These are phyloP conservation scores for Curvularia verruculosa DNA, from an alignment of 2,329 filamentous ascomycete species.

Conservation along the genomic window DNA sequence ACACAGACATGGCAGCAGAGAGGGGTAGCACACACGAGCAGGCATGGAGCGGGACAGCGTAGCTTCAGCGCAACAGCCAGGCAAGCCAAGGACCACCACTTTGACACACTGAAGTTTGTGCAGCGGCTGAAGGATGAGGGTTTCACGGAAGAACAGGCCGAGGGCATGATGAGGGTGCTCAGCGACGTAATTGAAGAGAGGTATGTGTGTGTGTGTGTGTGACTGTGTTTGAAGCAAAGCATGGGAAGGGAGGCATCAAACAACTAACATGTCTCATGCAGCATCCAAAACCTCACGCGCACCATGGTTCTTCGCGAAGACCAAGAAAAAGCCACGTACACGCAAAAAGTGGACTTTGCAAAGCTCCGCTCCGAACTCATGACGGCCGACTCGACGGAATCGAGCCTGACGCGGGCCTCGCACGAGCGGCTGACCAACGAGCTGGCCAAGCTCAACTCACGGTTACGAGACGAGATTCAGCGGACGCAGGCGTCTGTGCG, in stretches of 20 bases:
- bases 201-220: too few species aligned
- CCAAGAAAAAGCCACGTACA: slow-evolving; percentile 76
- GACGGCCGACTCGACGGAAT: slow-evolving; percentile 88
- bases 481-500: slow-evolving; percentile 92
- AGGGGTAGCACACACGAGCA: slow-evolving; percentile 7
- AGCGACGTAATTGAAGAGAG: slow-evolving; percentile 97
- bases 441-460: slow-evolving; percentile 87
- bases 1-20: slow-evolving; percentile 12
- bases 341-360: slow-evolving; percentile 95
- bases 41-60: slow-evolving; percentile 25
- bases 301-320: slow-evolving; percentile 98
- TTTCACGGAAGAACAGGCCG: slow-evolving; percentile 92
- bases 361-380: slow-evolving; percentile 94
- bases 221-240: slow-evolving; percentile 15
- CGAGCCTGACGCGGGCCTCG: slow-evolving; percentile 82
- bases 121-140: slow-evolving; percentile 87
- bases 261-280: slow-evolving; percentile 42
- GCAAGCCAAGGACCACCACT: slow-evolving; percentile 81
- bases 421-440: slow-evolving; percentile 95
- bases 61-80: slow-evolving; percentile 71
- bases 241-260: not conserved
- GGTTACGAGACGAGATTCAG: slow-evolving; percentile 90
- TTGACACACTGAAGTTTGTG: slow-evolving; percentile 97
- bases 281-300: slow-evolving; percentile 94
- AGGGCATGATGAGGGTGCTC: slow-evolving; percentile 97